Conservation (phyloP, 441 rosid species). For the Pelargonium myrrhifolium region DNA sequence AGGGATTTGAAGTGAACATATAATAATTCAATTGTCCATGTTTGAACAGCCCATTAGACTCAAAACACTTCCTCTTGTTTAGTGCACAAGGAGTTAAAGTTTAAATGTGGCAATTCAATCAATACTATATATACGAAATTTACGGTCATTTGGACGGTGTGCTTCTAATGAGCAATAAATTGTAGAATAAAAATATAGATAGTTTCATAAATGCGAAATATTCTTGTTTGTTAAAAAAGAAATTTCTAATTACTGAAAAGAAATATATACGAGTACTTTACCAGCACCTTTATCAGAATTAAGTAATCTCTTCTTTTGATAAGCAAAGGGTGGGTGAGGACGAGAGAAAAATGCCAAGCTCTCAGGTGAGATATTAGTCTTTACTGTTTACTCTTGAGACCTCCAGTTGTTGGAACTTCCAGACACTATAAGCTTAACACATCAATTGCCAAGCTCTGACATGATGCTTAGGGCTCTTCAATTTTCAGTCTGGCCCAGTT, state of each 20-base stretch:
- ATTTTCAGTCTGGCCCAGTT: no score
- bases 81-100: background rate
- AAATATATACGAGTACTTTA: background rate
- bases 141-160: background rate
- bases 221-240: background rate
- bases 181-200: background rate
- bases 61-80: constrained; percentile 7
- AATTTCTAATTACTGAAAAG: background rate
- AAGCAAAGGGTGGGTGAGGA: background rate
- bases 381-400: background rate
- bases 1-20: background rate
- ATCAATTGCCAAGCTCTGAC: background rate
- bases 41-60: constrained; percentile 6
- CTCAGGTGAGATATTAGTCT: background rate
- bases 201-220: background rate
- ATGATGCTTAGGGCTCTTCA: background rate
- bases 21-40: background rate
- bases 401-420: constrained; percentile 6
- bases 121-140: background rate
- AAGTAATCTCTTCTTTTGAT: background rate
- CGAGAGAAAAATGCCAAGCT: background rate
- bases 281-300: background rate
- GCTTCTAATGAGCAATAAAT: background rate
- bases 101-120: background rate
- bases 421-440: background rate